phyloP scores from a whole-genome alignment of 306 rosid species.

The Macrotyloma uniflorum region DNA sequence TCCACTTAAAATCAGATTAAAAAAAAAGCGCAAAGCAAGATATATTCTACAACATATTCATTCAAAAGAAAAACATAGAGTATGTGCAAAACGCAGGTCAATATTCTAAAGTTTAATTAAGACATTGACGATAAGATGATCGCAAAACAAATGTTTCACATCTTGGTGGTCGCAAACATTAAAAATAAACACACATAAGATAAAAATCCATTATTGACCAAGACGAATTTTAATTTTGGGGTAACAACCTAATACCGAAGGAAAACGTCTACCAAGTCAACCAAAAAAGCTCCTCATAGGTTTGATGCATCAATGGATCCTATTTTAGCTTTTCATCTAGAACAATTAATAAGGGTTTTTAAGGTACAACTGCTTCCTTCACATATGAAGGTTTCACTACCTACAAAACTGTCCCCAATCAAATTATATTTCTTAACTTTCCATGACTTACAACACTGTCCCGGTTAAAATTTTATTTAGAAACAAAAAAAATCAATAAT shows the following conservation, averaged over 20 bases:
- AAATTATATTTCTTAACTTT: too few species aligned
- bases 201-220: slow-evolving; percentile 8
- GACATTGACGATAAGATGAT: slow-evolving; percentile 20
- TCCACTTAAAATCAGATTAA: background rate
- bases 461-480: too few species aligned
- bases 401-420: too few species aligned
- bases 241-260: slow-evolving; percentile 13
- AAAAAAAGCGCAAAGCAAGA: slow-evolving; percentile 6
- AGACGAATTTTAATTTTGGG: background rate
- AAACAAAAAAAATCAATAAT: too few species aligned
- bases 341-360: too few species aligned
- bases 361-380: too few species aligned
- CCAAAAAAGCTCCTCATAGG: slow-evolving; percentile 4
- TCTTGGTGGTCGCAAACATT: background rate
- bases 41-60: slow-evolving; percentile 12
- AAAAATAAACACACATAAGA: background rate
- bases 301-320: slow-evolving; percentile 15
- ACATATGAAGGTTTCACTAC: too few species aligned
- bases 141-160: background rate
- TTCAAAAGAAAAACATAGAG: slow-evolving; percentile 4
- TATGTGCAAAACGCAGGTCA: slow-evolving; percentile 14
- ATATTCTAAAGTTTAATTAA: slow-evolving; percentile 11
- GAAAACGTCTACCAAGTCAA: slow-evolving; percentile 10
- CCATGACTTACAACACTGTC: too few species aligned
- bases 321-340: background rate